Evolutionary conservation across 495 filamentous ascomycete species (phyloP).

Genomic region (Penicillium simplicissimum): DNA sequence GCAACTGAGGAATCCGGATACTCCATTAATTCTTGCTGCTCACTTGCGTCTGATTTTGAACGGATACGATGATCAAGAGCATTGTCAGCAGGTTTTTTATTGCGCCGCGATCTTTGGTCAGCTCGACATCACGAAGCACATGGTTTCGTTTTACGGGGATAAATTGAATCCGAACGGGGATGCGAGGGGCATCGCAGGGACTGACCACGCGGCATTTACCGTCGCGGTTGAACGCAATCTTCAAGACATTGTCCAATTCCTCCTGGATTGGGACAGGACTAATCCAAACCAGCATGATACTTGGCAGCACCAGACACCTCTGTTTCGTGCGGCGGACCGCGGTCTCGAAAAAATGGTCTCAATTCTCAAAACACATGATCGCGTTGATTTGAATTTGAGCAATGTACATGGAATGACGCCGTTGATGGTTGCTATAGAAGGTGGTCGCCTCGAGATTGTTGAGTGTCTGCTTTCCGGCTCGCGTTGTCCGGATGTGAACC

Average conservation of each 20-base stretch:
- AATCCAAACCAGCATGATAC: conserved; percentile 26
- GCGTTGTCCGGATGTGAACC: conserved; percentile 20
- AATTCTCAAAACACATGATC: conserved; percentile 14
- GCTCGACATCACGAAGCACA: conserved; percentile 22
- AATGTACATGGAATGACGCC: conserved; percentile 26
- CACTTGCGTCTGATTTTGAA: conserved; percentile 26
- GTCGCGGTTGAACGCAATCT: conserved; percentile 21
- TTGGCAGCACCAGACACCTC: conserved; percentile 25
- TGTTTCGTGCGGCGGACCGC: conserved; percentile 21
- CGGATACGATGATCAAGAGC: conserved; percentile 12
- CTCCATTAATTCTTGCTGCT: conserved; percentile 19
- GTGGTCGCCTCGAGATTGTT: conserved; percentile 10
- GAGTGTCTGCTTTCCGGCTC: conserved; percentile 12
- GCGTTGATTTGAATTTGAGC: conserved; percentile 22
- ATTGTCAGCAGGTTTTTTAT: conserved; percentile 30
- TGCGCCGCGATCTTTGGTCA: conserved; percentile 26
- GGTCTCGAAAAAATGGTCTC: conserved; percentile 19
- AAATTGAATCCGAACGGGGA: conserved; percentile 24
- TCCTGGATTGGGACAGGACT: conserved; percentile 23
- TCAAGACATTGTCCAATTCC: conserved; percentile 18
- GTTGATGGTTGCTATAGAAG: conserved; percentile 18
- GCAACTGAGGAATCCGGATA: background rate
- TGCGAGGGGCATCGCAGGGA: conserved; percentile 7
- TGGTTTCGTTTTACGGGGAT: conserved; percentile 22
- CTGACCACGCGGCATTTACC: conserved; percentile 22